Evolutionary conservation across 768 basidiomycete genomes (phyloP).

Genomic region (Tylopilus vinaceipallidus): DNA sequence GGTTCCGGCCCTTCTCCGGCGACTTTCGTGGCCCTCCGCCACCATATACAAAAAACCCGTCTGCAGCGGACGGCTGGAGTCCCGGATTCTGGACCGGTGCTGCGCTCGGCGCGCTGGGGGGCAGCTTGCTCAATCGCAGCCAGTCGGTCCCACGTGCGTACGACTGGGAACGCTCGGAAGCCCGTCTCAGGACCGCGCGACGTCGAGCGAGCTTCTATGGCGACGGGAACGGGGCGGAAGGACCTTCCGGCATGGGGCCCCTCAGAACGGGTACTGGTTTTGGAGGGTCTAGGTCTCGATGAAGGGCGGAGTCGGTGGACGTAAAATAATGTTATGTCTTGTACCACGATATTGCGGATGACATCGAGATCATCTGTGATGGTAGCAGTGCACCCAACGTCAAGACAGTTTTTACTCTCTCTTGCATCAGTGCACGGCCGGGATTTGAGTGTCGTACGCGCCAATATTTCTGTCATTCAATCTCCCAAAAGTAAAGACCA

Average conservation of each 20-base stretch:
- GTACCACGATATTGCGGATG: background rate
- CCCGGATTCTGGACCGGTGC: constrained; percentile 90
- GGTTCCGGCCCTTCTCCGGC: constrained; percentile 53
- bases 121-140: constrained; percentile 49
- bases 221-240: constrained; percentile 60
- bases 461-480: too few species aligned
- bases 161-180: constrained; percentile 58
- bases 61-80: constrained; percentile 40
- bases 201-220: constrained; percentile 24
- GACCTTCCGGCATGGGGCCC: constrained; percentile 63
- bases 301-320: constrained; percentile 17
- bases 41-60: constrained; percentile 49
- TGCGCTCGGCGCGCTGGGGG: constrained; percentile 66
- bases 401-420: background rate
- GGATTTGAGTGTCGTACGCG: too few species aligned
- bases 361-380: background rate
- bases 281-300: constrained; percentile 75
- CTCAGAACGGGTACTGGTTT: constrained; percentile 79
- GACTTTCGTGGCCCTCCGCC: constrained; percentile 50
- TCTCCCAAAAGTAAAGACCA: too few species aligned
- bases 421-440: too few species aligned
- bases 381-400: background rate
- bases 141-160: constrained; percentile 36
- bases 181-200: constrained; percentile 28
- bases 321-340: background rate